phyloP scores from a whole-genome alignment of 306 rosid species.

The Rosa multiflora region DNA sequence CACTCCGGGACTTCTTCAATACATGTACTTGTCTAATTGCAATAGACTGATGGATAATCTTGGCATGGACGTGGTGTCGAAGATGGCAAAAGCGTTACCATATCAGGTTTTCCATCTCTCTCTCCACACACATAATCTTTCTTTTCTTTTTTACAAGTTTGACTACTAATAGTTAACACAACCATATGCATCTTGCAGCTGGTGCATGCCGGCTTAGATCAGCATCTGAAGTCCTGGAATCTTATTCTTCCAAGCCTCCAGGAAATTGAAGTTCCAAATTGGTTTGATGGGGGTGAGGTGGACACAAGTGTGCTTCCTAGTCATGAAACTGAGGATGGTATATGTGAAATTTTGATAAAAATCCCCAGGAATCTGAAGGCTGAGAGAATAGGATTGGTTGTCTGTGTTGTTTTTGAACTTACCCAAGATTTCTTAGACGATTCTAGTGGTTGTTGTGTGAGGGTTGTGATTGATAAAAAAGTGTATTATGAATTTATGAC shows the following conservation, averaged over 20 bases:
- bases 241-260: background rate
- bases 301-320: background rate
- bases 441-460: too few relatives aligned
- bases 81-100: background rate
- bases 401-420: too few relatives aligned
- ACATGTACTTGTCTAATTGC: too few relatives aligned
- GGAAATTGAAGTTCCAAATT: background rate
- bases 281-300: background rate
- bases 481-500: too few relatives aligned
- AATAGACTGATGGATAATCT: too few relatives aligned
- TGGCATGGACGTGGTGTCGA: background rate
- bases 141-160: too few relatives aligned
- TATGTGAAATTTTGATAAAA: background rate
- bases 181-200: background rate
- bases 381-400: too few relatives aligned
- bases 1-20: too few relatives aligned
- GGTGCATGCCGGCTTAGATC: background rate
- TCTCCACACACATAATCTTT: too few relatives aligned
- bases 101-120: background rate
- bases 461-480: too few relatives aligned
- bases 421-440: too few relatives aligned
- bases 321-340: background rate
- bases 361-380: too few relatives aligned
- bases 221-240: background rate
- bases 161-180: background rate